A percentile compares a stretch with the other conserved stretches of the same genome.
Conservation (phyloP, 2,329 filamentous ascomycete genomes). For the Venturia asperata region DNA sequence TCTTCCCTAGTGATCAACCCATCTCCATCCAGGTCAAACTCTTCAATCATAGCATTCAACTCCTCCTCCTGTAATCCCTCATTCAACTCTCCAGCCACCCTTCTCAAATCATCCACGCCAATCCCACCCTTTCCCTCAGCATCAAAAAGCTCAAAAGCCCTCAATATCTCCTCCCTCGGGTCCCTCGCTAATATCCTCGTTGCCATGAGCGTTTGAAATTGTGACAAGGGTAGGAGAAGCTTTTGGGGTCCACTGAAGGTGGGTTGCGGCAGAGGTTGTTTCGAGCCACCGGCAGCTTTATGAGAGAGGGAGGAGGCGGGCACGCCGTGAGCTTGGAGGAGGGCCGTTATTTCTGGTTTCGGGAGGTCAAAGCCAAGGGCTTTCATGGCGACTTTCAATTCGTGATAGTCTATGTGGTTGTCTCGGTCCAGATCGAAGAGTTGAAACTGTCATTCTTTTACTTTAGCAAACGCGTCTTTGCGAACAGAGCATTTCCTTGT, state of each 20-base stretch:
- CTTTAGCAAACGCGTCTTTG: constrained; percentile 12
- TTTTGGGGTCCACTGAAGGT: constrained; percentile 45
- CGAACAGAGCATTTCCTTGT: constrained; percentile 1
- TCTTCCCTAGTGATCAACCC: constrained; percentile 62
- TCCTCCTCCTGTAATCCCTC: constrained; percentile 92
- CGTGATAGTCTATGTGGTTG: constrained; percentile 90
- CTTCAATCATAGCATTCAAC: constrained; percentile 91
- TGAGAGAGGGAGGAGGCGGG: constrained; percentile 29
- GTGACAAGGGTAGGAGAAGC: constrained; percentile 63
- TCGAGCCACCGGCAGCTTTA: constrained; percentile 6
- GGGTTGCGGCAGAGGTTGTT: constrained; percentile 23
- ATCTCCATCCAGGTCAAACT: constrained; percentile 92
- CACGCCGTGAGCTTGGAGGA: constrained; percentile 66
- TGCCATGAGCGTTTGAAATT: constrained; percentile 60
- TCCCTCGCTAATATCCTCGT: constrained; percentile 74
- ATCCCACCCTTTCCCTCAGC: constrained; percentile 87
- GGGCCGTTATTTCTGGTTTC: constrained; percentile 73
- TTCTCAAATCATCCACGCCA: constrained; percentile 75
- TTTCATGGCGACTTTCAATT: constrained; percentile 93
- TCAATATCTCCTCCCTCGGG: constrained; percentile 80
- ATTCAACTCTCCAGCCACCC: constrained; percentile 83
- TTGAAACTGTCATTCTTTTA: constrained; percentile 60
- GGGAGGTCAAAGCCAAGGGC: constrained; percentile 89
- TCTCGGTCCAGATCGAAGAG: constrained; percentile 97
- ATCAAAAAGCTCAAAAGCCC: constrained; percentile 91